These are phyloP conservation scores for Speleostelium caveatum DNA, from an alignment of 78 protist species.

Conservation along the genomic window DNA sequence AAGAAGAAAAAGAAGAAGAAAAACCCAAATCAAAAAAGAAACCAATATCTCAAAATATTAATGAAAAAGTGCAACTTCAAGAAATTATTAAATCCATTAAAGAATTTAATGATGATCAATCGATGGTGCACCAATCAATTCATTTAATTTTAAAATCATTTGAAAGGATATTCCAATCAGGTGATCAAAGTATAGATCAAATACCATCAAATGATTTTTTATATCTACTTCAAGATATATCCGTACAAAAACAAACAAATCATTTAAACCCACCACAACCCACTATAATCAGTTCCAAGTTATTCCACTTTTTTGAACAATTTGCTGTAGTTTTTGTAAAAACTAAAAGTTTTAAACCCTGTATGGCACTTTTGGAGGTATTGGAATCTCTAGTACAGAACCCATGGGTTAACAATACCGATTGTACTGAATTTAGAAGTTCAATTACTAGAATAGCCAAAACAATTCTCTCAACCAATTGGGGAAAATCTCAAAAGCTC, in stretches of 20 bases:
- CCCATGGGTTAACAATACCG: not conserved
- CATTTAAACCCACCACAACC: not conserved
- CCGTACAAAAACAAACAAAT: not conserved
- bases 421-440: not conserved
- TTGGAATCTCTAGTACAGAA: not conserved
- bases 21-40: no score
- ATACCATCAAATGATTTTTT: no score
- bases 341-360: conserved; percentile 16
- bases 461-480: not conserved
- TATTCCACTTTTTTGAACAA: not conserved
- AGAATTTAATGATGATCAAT: not conserved
- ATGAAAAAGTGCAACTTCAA: no score
- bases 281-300: not conserved
- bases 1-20: no score
- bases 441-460: not conserved
- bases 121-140: not conserved
- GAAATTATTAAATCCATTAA: no score
- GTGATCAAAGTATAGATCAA: no score
- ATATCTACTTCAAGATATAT: no score
- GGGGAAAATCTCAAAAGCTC: not conserved
- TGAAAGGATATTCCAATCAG: conserved; percentile 22
- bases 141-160: conserved; percentile 18
- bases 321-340: not conserved
- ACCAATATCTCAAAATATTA: no score
- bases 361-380: conserved; percentile 5